Evolutionary conservation across 345 rosid genomes (phyloP).

Genomic region (Anastatica hierochuntica): DNA sequence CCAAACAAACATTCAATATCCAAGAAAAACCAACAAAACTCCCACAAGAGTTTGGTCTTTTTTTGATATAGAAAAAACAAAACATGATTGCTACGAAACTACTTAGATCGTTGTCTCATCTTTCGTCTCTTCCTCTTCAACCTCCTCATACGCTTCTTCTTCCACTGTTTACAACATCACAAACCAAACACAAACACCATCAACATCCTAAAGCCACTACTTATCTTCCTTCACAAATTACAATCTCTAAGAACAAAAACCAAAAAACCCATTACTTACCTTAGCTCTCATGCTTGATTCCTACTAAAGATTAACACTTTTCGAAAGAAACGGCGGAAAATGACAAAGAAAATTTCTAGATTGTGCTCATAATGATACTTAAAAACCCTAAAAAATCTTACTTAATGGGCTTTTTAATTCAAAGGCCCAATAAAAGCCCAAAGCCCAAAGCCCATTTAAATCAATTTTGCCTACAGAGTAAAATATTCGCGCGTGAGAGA

Average conservation of each 20-base stretch:
- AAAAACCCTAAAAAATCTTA: conserved; percentile 14
- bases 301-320: not conserved
- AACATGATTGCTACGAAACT: conserved; percentile 19
- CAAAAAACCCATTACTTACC: conserved; percentile 3
- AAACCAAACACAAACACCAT: not conserved
- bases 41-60: conserved; percentile 12
- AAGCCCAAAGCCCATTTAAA: no score
- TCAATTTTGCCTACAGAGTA: not conserved
- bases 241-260: not conserved
- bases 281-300: conserved; percentile 20
- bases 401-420: not conserved
- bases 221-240: not conserved
- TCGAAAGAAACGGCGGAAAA: no score
- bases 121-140: conserved; percentile 99
- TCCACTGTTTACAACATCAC: conserved; percentile 45
- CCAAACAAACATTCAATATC: conserved; percentile 12
- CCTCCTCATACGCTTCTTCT: conserved; percentile 99
- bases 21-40: conserved; percentile 12
- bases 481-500: not conserved
- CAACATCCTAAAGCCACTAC: not conserved
- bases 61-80: not conserved
- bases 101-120: conserved; percentile 99
- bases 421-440: conserved; percentile 2
- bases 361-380: not conserved
- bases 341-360: no score